phyloP scores from a whole-genome alignment of 306 rosid species.

The Macrotyloma uniflorum region DNA sequence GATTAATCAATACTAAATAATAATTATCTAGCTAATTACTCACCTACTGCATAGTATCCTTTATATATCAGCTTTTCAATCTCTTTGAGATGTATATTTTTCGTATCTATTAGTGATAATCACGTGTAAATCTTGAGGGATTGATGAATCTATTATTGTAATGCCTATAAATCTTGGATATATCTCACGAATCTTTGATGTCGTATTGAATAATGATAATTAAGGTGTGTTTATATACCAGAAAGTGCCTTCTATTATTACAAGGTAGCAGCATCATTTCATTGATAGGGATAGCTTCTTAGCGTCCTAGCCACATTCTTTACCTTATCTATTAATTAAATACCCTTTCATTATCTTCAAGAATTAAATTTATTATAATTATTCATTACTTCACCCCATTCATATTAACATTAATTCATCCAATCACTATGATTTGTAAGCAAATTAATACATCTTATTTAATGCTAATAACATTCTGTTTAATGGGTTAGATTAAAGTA shows the following conservation, averaged over 20 bases:
- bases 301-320: background rate
- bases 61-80: background rate
- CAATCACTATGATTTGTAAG: background rate
- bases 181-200: conserved; percentile 30
- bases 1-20: background rate
- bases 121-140: conserved; percentile 28
- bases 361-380: background rate
- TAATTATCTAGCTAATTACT: background rate
- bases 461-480: no score
- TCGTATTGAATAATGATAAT: conserved; percentile 19
- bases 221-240: background rate
- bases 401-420: background rate
- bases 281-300: conserved; percentile 43
- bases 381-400: background rate
- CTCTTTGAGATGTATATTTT: background rate
- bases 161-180: conserved; percentile 8
- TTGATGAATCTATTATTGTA: conserved; percentile 26
- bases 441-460: background rate
- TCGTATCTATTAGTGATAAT: background rate
- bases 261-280: conserved; percentile 6
- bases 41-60: background rate
- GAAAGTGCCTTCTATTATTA: background rate
- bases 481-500: conserved; percentile 35
- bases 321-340: background rate
- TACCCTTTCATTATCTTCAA: conserved; percentile 1